A percentile compares a stretch with the other conserved stretches of the same genome.
Evolutionary conservation across 108 stramenopile genomes (phyloP).

Genomic region (Skeletonema marinoi): DNA sequence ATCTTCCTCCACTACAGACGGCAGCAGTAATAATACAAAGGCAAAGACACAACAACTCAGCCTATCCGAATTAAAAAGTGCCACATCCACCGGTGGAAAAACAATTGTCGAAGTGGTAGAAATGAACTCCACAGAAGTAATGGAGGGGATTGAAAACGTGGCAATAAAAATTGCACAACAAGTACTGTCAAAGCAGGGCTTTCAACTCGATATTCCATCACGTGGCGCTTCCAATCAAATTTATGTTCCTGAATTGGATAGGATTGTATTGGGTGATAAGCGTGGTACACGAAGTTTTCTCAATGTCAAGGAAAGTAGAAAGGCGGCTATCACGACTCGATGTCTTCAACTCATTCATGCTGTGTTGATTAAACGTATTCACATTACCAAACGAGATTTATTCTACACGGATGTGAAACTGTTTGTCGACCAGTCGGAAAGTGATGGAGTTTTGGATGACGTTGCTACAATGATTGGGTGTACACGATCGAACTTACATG

Average conservation of each 20-base stretch:
- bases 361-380: constrained; percentile 90
- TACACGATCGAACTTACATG: constrained; percentile 94
- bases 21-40: neutral
- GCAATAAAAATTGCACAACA: constrained; percentile 71
- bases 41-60: constrained; percentile 12
- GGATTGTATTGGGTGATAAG: constrained; percentile 83
- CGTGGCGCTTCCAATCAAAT: constrained; percentile 90
- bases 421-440: constrained; percentile 93
- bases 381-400: constrained; percentile 98
- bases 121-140: constrained; percentile 66
- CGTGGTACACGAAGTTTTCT: constrained; percentile 66
- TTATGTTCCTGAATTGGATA: constrained; percentile 91
- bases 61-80: constrained; percentile 19
- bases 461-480: constrained; percentile 96
- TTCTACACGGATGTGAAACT: constrained; percentile 99
- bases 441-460: constrained; percentile 95
- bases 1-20: neutral
- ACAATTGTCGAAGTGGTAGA: constrained; percentile 80
- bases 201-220: constrained; percentile 71
- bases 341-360: constrained; percentile 94
- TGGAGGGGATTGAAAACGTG: constrained; percentile 83
- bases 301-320: constrained; percentile 75
- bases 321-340: constrained; percentile 94
- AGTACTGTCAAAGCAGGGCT: constrained; percentile 57
- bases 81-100: constrained; percentile 8